A percentile compares a stretch with the other conserved stretches of the same genome.
These are phyloP conservation scores for Alternaria sp. DNA, from an alignment of 2,329 filamentous ascomycete species.

Conservation along the genomic window DNA sequence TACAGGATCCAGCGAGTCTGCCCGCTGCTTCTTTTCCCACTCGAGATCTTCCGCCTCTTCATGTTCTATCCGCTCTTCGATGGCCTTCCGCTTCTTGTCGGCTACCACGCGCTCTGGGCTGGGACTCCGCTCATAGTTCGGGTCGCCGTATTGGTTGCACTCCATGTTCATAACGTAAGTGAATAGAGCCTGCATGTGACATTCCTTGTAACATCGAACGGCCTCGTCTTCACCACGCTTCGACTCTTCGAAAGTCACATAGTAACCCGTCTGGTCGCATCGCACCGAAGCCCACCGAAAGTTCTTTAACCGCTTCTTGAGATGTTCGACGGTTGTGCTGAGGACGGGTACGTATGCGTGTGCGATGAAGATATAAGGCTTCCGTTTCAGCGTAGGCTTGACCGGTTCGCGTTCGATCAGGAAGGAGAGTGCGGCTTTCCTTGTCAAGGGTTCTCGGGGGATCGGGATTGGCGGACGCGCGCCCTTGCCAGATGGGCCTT, in stretches of 20 bases:
- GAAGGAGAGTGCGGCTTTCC: conserved; percentile 56
- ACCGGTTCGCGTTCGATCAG: conserved; percentile 70
- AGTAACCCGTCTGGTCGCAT: conserved; percentile 86
- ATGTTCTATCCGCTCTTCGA: conserved; percentile 69
- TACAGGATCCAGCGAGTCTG: conserved; percentile 89
- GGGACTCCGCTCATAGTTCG: conserved; percentile 64
- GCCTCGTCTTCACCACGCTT: conserved; percentile 79
- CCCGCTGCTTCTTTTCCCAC: conserved; percentile 86
- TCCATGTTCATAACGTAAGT: conserved; percentile 94
- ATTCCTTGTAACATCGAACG: conserved; percentile 77
- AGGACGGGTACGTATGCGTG: conserved; percentile 86
- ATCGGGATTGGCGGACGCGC: conserved; percentile 44
- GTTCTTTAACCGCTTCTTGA: conserved; percentile 86
- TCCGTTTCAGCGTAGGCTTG: conserved; percentile 71
- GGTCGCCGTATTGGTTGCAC: conserved; percentile 72
- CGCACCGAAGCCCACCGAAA: conserved; percentile 83
- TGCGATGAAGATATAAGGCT: conserved; percentile 92
- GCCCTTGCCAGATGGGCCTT: conserved; percentile 73
- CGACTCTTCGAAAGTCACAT: conserved; percentile 85
- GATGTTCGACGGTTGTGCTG: conserved; percentile 81
- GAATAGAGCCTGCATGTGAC: conserved; percentile 84
- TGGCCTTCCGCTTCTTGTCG: conserved; percentile 65
- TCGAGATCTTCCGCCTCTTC: conserved; percentile 85
- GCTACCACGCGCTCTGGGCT: conserved; percentile 58
- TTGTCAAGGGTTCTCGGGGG: conserved; percentile 49